Evolutionary conservation across 78 protist species (phyloP), one percentile per base, ranked within the genome.

Genomic region (Acrasis kona): DNA sequence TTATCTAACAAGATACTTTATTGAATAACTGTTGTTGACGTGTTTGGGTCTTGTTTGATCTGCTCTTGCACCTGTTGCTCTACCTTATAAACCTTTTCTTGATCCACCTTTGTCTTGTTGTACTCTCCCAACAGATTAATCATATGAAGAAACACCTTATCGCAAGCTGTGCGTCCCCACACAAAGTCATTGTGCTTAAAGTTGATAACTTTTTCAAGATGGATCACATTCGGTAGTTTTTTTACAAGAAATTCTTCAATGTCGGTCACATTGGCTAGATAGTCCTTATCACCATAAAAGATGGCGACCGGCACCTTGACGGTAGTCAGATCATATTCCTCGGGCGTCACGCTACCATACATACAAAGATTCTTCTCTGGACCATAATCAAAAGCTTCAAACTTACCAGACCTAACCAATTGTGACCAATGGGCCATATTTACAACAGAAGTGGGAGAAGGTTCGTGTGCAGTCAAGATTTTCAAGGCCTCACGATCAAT

Each of bases 361-460:
- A 67, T 12, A 12, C 61, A 12, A 19, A 67, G 12, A 34, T 67
- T 67, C 61, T 12, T 12, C 34, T 12, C 71, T 12, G 19, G 19
- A 12, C 71, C 71, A 12, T 29, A 67, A 12, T 67, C 71, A 12
- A 67, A 67, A 12, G 19, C 61, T 12, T 67, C 68, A 12, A 67
- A 67, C 19, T 12, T 12, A 12, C 71, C 71, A 12, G 68, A 29
- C 19, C 71, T 12, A 12, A 67, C n/a, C 61, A 67, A 12, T 12
- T 67, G 71, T 12, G 71, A 12, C 71, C 71, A 67, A 12, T 67
- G 71, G 34, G n/a, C 71, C 12, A 67, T 67, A 12, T 67, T 12
- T 12, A 29, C 19, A 12, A 34, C 71, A 34, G 68, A 29, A 12
- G 71, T 67, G 19, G 61, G 61, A 50, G 61, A 50, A n/a, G 61